Conservation (phyloP, 2,329 filamentous ascomycete genomes). For the Knufia petricola region DNA sequence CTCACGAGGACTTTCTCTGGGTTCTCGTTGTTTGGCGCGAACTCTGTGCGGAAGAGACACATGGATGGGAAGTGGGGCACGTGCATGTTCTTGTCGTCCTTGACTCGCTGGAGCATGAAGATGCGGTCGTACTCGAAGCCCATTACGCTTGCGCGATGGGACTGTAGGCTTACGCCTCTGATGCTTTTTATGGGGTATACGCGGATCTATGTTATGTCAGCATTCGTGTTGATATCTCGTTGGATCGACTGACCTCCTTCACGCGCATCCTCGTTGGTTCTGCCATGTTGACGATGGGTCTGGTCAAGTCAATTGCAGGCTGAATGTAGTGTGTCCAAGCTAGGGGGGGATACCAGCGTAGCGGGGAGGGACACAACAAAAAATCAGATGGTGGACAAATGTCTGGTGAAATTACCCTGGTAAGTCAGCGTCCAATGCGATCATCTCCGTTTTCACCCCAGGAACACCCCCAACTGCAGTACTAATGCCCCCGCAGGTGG, state of each 20-base stretch:
- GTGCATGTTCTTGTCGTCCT: conserved; percentile 48
- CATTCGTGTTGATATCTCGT: neutral
- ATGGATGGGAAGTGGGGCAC: conserved; percentile 49
- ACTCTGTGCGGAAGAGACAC: conserved; percentile 50
- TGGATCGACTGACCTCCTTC: conserved; percentile 1
- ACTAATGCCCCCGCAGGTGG: no score
- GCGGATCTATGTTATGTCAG: conserved; percentile 10
- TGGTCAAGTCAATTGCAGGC: neutral
- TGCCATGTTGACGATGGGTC: neutral
- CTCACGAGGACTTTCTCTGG: conserved; percentile 14
- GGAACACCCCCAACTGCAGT: no score
- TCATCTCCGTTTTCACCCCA: no score
- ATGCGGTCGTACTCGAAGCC: conserved; percentile 58
- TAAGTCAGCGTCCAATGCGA: no score
- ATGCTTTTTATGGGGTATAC: conserved; percentile 67
- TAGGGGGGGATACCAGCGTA: no score
- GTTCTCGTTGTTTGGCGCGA: conserved; percentile 13
- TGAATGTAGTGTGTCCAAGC: no score
- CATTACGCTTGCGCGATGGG: conserved; percentile 48
- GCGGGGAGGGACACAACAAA: no score
- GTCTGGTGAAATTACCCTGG: no score
- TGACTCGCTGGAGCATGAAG: conserved; percentile 58
- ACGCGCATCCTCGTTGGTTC: conserved; percentile 1
- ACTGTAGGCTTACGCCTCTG: conserved; percentile 48
- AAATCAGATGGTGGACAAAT: no score